Evolutionary conservation across 306 rosid species (phyloP), one percentile per base, ranked within the genome.

Genomic region (Spatholobus suberectus): DNA sequence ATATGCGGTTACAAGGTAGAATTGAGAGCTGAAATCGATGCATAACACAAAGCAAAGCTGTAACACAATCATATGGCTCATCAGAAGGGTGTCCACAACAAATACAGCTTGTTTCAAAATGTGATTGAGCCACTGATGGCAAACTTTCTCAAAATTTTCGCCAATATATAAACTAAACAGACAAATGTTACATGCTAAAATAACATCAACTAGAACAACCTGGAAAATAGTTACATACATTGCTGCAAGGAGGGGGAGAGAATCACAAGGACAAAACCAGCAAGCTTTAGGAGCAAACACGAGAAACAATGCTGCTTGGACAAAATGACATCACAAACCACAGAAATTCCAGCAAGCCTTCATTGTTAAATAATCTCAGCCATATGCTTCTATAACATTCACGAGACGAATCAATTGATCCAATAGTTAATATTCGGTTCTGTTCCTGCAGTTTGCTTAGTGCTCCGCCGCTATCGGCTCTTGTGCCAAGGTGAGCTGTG

Each of bases 251-350:
- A 81, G 85, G 76, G 67, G 21, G 72, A 84, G 81, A 79, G 66
- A 85, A 87, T 87, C 78, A 81, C 55, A 77, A 81, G 77, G 87
- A 81, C 89, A 90, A 84, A 92, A 90, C 88, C 88, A 85, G 90
- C 86, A 88, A 87, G 90, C 86, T 70, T 77, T 57, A 57, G 85
- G 74, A 89, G 85, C 80, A 87, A 87, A 86, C 83, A 86, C 85
- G 51, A 73, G 83, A 85, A 87, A 83, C 91, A 78, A 85, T 86
- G 93, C 88, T 84, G 91, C 90, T 90, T 85, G 84, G 86, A 86
- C 87, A 91, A 85, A 89, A 84, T 84, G 90, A 81, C 86, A 82
- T 86, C 81, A 84, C 88, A 90, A 90, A 92, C 88, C 86, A 84
- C 73, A 88, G 87, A 73, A 87, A 82, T 84, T 87, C 70, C 86